These are phyloP conservation scores for Knufia fluminis DNA, from an alignment of 2,329 filamentous ascomycete genomes.

Conservation along the genomic window DNA sequence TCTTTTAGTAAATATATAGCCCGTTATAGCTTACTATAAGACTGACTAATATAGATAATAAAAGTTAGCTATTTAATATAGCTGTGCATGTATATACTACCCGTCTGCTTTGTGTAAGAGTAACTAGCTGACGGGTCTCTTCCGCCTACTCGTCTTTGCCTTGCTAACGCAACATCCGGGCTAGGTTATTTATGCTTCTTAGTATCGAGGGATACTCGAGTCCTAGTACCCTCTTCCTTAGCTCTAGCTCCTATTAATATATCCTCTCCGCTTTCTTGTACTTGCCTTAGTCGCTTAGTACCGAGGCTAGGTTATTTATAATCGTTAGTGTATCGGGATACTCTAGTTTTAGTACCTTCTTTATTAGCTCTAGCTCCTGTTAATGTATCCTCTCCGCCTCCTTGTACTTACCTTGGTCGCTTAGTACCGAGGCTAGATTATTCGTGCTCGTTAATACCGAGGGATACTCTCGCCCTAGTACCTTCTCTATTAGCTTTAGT, in stretches of 20 bases:
- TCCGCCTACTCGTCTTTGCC: constrained; percentile 19
- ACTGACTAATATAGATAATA: too few species aligned
- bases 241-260: not conserved
- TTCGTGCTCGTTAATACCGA: constrained; percentile 22
- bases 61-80: not conserved
- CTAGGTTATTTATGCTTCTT: not conserved
- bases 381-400: not conserved
- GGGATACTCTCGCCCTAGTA: constrained; percentile 21
- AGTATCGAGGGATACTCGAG: not conserved
- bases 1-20: too few species aligned
- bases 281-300: not conserved
- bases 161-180: constrained; percentile 6
- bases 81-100: not conserved
- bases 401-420: not conserved
- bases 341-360: not conserved
- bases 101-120: not conserved
- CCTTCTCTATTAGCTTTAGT: constrained; percentile 11
- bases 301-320: constrained; percentile 12
- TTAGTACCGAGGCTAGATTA: not conserved
- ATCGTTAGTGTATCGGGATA: not conserved
- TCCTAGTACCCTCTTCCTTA: not conserved
- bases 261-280: not conserved
- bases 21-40: too few species aligned
- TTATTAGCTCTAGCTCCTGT: not conserved
- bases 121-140: constrained; percentile 4